phyloP scores from a whole-genome alignment of 495 filamentous ascomycete species.

The Mytilinidion resinicola region DNA sequence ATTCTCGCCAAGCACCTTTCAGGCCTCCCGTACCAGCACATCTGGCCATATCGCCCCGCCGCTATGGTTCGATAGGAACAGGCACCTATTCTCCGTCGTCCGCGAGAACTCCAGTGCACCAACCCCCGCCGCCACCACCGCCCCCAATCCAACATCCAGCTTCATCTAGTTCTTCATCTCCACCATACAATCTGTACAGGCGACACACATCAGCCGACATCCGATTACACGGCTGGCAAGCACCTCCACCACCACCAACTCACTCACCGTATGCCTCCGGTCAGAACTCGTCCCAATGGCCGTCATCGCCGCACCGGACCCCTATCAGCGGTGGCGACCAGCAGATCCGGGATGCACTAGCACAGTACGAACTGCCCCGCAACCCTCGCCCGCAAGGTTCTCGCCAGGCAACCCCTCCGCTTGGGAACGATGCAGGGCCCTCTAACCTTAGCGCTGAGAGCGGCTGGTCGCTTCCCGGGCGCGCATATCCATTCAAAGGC shows the following conservation, averaged over 20 bases:
- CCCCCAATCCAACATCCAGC: slow-evolving; percentile 58
- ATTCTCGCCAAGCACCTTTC: slow-evolving; percentile 50
- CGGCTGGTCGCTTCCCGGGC: slow-evolving; percentile 51
- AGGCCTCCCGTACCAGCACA: slow-evolving; percentile 75
- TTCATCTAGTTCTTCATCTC: slow-evolving; percentile 59
- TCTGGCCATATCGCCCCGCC: slow-evolving; percentile 68
- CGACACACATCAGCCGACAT: slow-evolving; percentile 97
- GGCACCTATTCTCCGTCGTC: slow-evolving; percentile 53
- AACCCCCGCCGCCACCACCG: slow-evolving; percentile 62
- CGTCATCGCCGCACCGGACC: slow-evolving; percentile 70
- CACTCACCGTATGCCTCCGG: slow-evolving; percentile 68
- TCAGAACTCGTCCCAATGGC: slow-evolving; percentile 72
- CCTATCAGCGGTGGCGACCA: slow-evolving; percentile 61
- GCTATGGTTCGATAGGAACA: slow-evolving; percentile 80
- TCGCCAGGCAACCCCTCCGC: slow-evolving; percentile 48
- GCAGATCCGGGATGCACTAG: slow-evolving; percentile 73
- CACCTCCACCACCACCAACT: slow-evolving; percentile 32
- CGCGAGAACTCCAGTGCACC: slow-evolving; percentile 47
- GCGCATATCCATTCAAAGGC: slow-evolving; percentile 41
- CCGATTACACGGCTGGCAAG: slow-evolving; percentile 80
- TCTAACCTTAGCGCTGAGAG: slow-evolving; percentile 47
- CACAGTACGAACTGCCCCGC: slow-evolving; percentile 68
- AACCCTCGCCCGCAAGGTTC: slow-evolving; percentile 54
- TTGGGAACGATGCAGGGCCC: slow-evolving; percentile 32
- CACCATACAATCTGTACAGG: slow-evolving; percentile 68